Conservation (phyloP, 2,329 filamentous ascomycete genomes). For the Mollisiaceae sp. region DNA sequence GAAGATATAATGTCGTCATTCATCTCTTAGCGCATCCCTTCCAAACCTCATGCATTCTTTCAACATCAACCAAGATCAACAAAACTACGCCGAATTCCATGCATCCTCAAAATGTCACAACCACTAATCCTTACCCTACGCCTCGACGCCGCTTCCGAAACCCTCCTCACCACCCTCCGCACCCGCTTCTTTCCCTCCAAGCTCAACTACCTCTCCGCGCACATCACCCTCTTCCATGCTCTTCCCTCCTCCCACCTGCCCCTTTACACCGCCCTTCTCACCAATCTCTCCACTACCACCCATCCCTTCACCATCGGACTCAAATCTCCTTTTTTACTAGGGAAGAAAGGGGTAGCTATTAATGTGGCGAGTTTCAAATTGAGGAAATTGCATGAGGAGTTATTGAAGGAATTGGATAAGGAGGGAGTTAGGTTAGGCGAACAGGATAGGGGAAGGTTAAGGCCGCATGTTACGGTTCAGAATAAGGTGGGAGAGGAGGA, state of each 20-base stretch:
- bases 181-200: conserved; percentile 12
- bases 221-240: conserved; percentile 22
- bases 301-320: conserved; percentile 16
- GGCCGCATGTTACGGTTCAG: conserved; percentile 23
- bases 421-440: conserved; percentile 17
- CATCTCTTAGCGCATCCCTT: neutral
- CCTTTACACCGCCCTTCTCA: neutral
- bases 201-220: conserved; percentile 20
- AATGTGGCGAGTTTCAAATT: conserved; percentile 11
- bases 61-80: neutral
- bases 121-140: conserved; percentile 20
- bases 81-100: neutral
- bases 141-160: conserved; percentile 13
- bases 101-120: conserved; percentile 5
- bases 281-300: neutral
- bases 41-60: neutral
- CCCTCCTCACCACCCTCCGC: conserved; percentile 15
- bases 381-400: neutral
- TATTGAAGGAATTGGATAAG: conserved; percentile 2
- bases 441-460: conserved; percentile 14
- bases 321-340: conserved; percentile 15
- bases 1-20: neutral
- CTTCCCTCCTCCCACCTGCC: conserved; percentile 10
- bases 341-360: conserved; percentile 17
- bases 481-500: conserved; percentile 18